phyloP scores from a whole-genome alignment of 805 yeast genomes.

The Metschnikowia gruessii region DNA sequence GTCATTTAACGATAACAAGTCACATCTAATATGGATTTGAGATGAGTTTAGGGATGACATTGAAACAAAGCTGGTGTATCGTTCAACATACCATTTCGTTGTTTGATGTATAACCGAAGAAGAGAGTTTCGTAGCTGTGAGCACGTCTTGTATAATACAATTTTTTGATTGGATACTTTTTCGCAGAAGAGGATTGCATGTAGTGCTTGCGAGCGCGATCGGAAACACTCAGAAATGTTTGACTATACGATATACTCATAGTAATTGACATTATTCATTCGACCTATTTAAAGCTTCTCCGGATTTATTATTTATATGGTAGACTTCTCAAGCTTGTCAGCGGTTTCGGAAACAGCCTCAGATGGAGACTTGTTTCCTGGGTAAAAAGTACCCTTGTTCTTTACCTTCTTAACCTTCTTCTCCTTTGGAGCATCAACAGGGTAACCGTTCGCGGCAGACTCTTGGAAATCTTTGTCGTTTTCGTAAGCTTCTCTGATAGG shows the following conservation, averaged over 20 bases:
- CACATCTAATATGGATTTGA: too few relatives aligned
- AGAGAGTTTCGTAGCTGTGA: conserved; percentile 4
- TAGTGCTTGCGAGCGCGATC: conserved; percentile 1
- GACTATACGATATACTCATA: too few relatives aligned
- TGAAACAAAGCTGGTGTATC: background rate
- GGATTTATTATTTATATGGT: conserved; percentile 26
- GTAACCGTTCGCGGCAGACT: conserved; percentile 75
- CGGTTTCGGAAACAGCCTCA: conserved; percentile 29
- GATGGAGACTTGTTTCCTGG: conserved; percentile 56
- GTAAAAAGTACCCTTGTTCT: conserved; percentile 86
- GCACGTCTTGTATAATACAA: conserved; percentile 16
- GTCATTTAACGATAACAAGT: too few relatives aligned
- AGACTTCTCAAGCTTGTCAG: conserved; percentile 40
- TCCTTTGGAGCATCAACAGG: conserved; percentile 65
- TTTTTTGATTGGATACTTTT: conserved; percentile 16
- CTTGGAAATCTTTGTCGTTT: conserved; percentile 66
- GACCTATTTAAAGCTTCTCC: too few relatives aligned
- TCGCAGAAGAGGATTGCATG: conserved; percentile 8
- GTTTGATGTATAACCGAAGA: background rate
- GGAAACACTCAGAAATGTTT: background rate
- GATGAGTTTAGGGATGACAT: background rate
- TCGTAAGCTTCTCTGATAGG: conserved; percentile 77
- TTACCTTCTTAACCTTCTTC: conserved; percentile 71
- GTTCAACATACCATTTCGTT: conserved; percentile 17
- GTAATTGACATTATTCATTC: too few relatives aligned